Percentiles rank a stretch among this genome's conserved stretches.
These are phyloP conservation scores for Cylindrotheca fusiformis DNA, from an alignment of 108 stramenopile species.

Conservation along the genomic window DNA sequence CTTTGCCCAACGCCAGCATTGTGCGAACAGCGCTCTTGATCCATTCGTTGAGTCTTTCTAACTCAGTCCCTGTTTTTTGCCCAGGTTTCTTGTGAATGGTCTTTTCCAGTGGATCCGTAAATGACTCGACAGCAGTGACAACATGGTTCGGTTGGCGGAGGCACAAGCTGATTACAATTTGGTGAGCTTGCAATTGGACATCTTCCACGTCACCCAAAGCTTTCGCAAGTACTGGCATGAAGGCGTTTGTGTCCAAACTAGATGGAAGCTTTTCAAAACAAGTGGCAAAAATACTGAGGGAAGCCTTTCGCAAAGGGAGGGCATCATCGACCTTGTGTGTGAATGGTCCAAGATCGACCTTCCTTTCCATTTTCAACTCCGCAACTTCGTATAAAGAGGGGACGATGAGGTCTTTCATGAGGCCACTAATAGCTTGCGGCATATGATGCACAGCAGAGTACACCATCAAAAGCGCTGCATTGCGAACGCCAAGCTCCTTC, in stretches of 20 bases:
- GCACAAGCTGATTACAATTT: slow-evolving; percentile 77
- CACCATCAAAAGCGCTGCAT: slow-evolving; percentile 87
- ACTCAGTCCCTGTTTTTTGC: slow-evolving; percentile 73
- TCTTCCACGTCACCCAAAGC: slow-evolving; percentile 81
- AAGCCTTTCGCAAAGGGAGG: slow-evolving; percentile 92
- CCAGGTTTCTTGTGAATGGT: slow-evolving; percentile 84
- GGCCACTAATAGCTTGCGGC: slow-evolving; percentile 72
- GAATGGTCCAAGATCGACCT: slow-evolving; percentile 97
- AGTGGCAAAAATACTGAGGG: slow-evolving; percentile 89
- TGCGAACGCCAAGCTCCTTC: slow-evolving; percentile 83
- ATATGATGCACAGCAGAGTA: slow-evolving; percentile 93
- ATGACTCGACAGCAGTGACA: slow-evolving; percentile 61
- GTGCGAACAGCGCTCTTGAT: slow-evolving; percentile 80
- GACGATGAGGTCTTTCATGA: slow-evolving; percentile 71
- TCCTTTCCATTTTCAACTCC: slow-evolving; percentile 79
- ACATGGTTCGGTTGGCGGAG: slow-evolving; percentile 55
- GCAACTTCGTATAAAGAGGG: slow-evolving; percentile 77
- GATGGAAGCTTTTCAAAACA: slow-evolving; percentile 81
- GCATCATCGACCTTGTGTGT: slow-evolving; percentile 97
- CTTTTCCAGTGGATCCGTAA: slow-evolving; percentile 80
- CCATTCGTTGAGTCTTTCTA: slow-evolving; percentile 81
- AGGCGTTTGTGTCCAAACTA: slow-evolving; percentile 62
- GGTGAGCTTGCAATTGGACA: slow-evolving; percentile 79
- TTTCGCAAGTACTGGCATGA: slow-evolving; percentile 75
- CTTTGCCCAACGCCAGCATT: slow-evolving; percentile 53